A percentile compares a stretch with the other conserved stretches of the same genome.
Conservation (phyloP, 2,329 filamentous ascomycete species). For the Sclerotinia subarctica region DNA sequence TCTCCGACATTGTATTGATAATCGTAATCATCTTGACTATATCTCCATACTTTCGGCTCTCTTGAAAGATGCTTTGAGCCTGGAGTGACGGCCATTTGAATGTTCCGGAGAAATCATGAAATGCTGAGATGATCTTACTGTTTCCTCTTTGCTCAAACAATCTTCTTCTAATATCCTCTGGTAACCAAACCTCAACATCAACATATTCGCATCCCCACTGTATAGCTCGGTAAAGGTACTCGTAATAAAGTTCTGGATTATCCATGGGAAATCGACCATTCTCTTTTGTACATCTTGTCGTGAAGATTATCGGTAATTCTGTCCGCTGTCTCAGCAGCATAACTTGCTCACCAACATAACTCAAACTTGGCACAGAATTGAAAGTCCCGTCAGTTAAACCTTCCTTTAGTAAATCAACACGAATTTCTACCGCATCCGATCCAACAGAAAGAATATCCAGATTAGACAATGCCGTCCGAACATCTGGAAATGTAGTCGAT, state of each 20-base stretch:
- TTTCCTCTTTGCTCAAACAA: slow-evolving; percentile 69
- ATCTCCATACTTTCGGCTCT: slow-evolving; percentile 72
- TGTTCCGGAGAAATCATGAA: slow-evolving; percentile 80
- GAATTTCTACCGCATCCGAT: slow-evolving; percentile 79
- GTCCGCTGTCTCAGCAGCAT: slow-evolving; percentile 81
- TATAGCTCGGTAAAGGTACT: slow-evolving; percentile 78
- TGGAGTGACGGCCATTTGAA: slow-evolving; percentile 79
- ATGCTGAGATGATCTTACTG: slow-evolving; percentile 86
- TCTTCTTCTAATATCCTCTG: slow-evolving; percentile 66
- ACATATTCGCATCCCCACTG: slow-evolving; percentile 90
- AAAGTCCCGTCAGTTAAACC: slow-evolving; percentile 60
- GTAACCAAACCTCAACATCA: slow-evolving; percentile 84
- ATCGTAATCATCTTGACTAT: slow-evolving; percentile 91
- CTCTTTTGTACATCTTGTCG: slow-evolving; percentile 75
- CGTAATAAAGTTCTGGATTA: slow-evolving; percentile 69
- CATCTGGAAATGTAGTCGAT: slow-evolving; percentile 84
- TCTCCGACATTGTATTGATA: slow-evolving; percentile 77
- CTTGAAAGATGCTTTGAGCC: slow-evolving; percentile 68
- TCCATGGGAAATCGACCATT: slow-evolving; percentile 86
- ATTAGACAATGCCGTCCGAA: slow-evolving; percentile 77
- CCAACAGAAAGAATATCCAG: slow-evolving; percentile 85
- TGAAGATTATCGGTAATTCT: slow-evolving; percentile 87
- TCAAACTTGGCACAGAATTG: slow-evolving; percentile 68
- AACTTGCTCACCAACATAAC: slow-evolving; percentile 82
- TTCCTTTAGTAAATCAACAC: slow-evolving; percentile 78